Conservation (phyloP, 805 yeast species). For the Monosporozyma unispora region DNA sequence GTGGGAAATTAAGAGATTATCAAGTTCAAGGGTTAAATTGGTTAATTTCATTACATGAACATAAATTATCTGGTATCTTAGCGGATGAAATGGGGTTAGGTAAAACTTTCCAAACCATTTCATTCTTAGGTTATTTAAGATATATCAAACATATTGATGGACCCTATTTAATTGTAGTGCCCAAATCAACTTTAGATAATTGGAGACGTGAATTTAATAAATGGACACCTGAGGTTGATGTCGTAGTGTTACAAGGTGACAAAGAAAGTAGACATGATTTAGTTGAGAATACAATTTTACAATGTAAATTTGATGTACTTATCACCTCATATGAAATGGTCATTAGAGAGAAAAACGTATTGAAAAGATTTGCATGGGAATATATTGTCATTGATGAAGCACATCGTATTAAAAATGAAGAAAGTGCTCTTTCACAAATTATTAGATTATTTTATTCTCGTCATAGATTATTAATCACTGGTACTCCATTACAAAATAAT, state of each 20-base stretch:
- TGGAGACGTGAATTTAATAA: constrained; percentile 91
- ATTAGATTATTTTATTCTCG: constrained; percentile 80
- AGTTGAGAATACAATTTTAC: constrained; percentile 48
- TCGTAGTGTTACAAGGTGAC: constrained; percentile 78
- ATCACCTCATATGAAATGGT: constrained; percentile 92
- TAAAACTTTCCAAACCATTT: constrained; percentile 87
- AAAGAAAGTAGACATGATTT: constrained; percentile 67
- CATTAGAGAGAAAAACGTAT: constrained; percentile 70
- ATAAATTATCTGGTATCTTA: constrained; percentile 80
- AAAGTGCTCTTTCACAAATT: constrained; percentile 83
- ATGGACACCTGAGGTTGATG: constrained; percentile 94
- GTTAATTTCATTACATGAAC: constrained; percentile 82
- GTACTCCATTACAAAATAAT: constrained; percentile 93
- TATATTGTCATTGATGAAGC: constrained; percentile 93
- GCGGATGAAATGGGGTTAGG: constrained; percentile 99
- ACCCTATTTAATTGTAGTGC: constrained; percentile 86
- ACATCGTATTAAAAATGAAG: constrained; percentile 92
- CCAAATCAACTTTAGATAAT: constrained; percentile 90
- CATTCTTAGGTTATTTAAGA: constrained; percentile 82
- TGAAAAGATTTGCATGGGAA: constrained; percentile 85
- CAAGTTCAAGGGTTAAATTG: constrained; percentile 94
- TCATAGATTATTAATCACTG: constrained; percentile 80
- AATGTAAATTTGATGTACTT: constrained; percentile 80
- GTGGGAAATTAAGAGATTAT: constrained; percentile 77
- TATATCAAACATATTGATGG: constrained; percentile 74